These are phyloP conservation scores for Rubus idaeus DNA, from an alignment of 306 rosid species.

Conservation along the genomic window DNA sequence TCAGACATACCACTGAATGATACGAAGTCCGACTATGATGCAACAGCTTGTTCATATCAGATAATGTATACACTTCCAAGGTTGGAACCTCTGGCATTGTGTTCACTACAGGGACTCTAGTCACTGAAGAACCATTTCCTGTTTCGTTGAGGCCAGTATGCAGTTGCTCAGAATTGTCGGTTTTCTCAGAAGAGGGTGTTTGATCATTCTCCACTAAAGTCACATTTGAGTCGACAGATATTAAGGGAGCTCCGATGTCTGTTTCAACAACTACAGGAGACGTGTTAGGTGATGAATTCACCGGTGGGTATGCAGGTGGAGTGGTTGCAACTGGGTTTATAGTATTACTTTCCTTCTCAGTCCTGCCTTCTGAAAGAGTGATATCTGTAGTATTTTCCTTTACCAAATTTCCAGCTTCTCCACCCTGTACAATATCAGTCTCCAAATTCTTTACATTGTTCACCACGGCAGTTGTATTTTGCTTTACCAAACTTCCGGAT, in stretches of 20 bases:
- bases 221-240: conserved; percentile 24
- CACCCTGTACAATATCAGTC: conserved; percentile 22
- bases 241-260: conserved; percentile 20
- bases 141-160: conserved; percentile 19
- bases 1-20: conserved; percentile 54
- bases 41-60: conserved; percentile 64
- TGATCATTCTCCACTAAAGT: conserved; percentile 29
- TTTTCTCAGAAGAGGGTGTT: conserved; percentile 14
- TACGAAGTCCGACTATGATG: conserved; percentile 46
- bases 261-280: conserved; percentile 28
- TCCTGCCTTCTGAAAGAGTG: conserved; percentile 24
- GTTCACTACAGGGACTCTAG: conserved; percentile 31
- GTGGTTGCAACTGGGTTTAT: conserved; percentile 29
- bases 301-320: conserved; percentile 33
- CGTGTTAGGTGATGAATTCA: conserved; percentile 24
- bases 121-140: conserved; percentile 29
- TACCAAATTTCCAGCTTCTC: conserved; percentile 26
- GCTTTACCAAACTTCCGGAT: conserved; percentile 22
- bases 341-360: conserved; percentile 25
- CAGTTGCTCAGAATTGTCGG: conserved; percentile 38
- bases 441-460: conserved; percentile 26
- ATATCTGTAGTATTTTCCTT: conserved; percentile 24
- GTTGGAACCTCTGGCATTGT: conserved; percentile 31
- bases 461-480: conserved; percentile 24
- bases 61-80: conserved; percentile 45